Evolutionary conservation across 2,329 filamentous ascomycete species (phyloP).

Genomic region (Biscogniauxia sp.): DNA sequence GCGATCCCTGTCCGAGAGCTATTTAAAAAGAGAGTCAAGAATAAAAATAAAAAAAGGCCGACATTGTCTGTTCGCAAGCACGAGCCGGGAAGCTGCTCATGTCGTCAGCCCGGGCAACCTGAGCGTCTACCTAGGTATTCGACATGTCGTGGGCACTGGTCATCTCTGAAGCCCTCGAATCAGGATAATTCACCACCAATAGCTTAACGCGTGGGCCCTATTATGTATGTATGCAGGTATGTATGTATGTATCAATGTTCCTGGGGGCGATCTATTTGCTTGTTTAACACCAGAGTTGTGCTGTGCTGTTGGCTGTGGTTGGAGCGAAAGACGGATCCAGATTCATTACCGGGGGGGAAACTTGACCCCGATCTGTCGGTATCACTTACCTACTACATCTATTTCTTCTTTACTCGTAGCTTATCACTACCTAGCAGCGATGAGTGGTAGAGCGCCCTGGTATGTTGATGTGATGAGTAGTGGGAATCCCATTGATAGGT

Average conservation of each 20-base stretch:
- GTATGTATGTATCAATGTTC: too few species aligned
- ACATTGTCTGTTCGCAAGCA: conserved; percentile 11
- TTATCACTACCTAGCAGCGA: too few species aligned
- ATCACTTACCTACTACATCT: too few species aligned
- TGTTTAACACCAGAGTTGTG: neutral
- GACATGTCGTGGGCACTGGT: neutral
- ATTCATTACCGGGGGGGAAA: neutral
- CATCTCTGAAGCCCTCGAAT: neutral
- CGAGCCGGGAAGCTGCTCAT: neutral
- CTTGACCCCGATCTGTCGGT: neutral
- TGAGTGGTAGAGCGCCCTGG: too few species aligned
- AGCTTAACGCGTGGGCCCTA: neutral
- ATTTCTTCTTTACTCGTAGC: too few species aligned
- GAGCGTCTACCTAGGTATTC: neutral
- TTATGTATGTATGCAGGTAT: neutral
- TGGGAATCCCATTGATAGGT: too few species aligned
- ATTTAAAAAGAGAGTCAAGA: conserved; percentile 19
- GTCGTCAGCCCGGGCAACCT: neutral
- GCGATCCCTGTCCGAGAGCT: conserved; percentile 26
- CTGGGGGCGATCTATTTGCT: neutral
- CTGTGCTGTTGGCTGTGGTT: neutral
- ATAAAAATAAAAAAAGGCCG: conserved; percentile 21
- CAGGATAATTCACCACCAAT: neutral
- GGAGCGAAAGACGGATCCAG: neutral
- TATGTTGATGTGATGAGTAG: too few species aligned